phyloP scores from a whole-genome alignment of 1,139 yeast species.

The Zhuliangozyma blackwelliae region DNA sequence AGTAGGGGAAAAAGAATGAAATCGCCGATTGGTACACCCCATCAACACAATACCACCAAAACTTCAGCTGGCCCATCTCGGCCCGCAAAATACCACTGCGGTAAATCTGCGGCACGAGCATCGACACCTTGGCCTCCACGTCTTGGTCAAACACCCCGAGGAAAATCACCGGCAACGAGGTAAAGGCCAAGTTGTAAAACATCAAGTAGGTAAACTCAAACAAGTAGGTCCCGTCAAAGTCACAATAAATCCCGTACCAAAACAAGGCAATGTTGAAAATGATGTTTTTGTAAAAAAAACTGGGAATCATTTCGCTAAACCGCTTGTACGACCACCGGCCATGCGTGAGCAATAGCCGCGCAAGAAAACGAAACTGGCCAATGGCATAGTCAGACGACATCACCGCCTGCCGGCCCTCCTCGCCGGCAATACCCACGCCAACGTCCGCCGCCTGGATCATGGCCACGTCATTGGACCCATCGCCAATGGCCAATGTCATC shows the following conservation, averaged over 20 bases:
- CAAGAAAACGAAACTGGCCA: slow-evolving; percentile 86
- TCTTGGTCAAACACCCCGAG: slow-evolving; percentile 93
- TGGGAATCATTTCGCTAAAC: slow-evolving; percentile 90
- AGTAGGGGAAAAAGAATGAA: slow-evolving; percentile 83
- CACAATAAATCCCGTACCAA: slow-evolving; percentile 85
- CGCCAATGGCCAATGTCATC: slow-evolving; percentile 88
- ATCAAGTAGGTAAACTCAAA: slow-evolving; percentile 90
- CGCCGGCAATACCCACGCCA: slow-evolving; percentile 97
- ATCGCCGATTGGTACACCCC: slow-evolving; percentile 86
- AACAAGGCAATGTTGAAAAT: slow-evolving; percentile 83
- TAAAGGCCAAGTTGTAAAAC: slow-evolving; percentile 91
- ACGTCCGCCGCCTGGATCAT: slow-evolving; percentile 99
- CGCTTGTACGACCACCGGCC: slow-evolving; percentile 97
- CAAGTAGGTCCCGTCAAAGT: slow-evolving; percentile 88
- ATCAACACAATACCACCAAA: slow-evolving; percentile 80
- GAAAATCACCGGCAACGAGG: slow-evolving; percentile 88
- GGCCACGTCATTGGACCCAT: slow-evolving; percentile 97
- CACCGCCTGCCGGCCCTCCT: slow-evolving; percentile 98
- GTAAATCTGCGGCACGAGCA: slow-evolving; percentile 88
- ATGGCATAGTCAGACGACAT: slow-evolving; percentile 97
- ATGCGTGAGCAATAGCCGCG: slow-evolving; percentile 77
- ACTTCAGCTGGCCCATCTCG: slow-evolving; percentile 79
- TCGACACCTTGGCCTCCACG: slow-evolving; percentile 73
- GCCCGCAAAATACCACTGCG: slow-evolving; percentile 75
- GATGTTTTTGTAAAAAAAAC: slow-evolving; percentile 88